Percentiles rank a stretch among this genome's conserved stretches.
phyloP scores from a whole-genome alignment of 768 basidiomycete genomes.

The Hygrophorus russula region DNA sequence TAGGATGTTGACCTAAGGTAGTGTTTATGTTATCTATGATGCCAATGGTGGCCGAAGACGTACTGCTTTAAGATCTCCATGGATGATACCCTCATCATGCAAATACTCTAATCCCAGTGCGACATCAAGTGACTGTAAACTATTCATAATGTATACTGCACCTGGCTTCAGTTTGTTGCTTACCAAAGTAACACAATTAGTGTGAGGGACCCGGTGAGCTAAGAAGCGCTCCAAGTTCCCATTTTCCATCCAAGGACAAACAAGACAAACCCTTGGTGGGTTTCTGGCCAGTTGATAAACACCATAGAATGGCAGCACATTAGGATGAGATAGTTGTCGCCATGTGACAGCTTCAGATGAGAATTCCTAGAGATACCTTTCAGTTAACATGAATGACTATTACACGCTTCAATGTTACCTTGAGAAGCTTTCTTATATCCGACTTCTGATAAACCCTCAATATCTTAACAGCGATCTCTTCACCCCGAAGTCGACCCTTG shows the following conservation, averaged over 20 bases:
- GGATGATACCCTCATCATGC: slow-evolving; percentile 24
- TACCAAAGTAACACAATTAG: slow-evolving; percentile 10
- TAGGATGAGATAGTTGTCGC: slow-evolving; percentile 18
- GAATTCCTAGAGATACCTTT: slow-evolving; percentile 14
- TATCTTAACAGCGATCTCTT: slow-evolving; percentile 8
- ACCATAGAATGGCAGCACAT: slow-evolving; percentile 29
- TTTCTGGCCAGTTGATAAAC: slow-evolving; percentile 17
- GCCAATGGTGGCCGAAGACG: slow-evolving; percentile 6
- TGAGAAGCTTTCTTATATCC: slow-evolving; percentile 3
- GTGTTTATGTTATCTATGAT: neutral
- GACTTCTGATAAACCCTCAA: slow-evolving; percentile 2
- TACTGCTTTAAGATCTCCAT: slow-evolving; percentile 39
- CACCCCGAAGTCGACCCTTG: slow-evolving; percentile 2
- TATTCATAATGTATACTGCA: neutral
- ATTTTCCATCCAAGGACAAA: slow-evolving; percentile 28
- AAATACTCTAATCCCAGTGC: slow-evolving; percentile 22
- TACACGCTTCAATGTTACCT: neutral
- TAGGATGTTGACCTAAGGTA: slow-evolving; percentile 31
- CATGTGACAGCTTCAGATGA: slow-evolving; percentile 19
- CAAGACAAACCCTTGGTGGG: slow-evolving; percentile 20
- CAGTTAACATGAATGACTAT: neutral
- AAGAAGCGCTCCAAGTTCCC: slow-evolving; percentile 22
- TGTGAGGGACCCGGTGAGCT: slow-evolving; percentile 8
- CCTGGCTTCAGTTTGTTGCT: neutral
- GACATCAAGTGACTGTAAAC: slow-evolving; percentile 20